Percentiles rank a stretch among this genome's conserved stretches.
These are phyloP conservation scores for Sporisorium exsertum DNA, from an alignment of 1,284 basidiomycete species.

Conservation along the genomic window DNA sequence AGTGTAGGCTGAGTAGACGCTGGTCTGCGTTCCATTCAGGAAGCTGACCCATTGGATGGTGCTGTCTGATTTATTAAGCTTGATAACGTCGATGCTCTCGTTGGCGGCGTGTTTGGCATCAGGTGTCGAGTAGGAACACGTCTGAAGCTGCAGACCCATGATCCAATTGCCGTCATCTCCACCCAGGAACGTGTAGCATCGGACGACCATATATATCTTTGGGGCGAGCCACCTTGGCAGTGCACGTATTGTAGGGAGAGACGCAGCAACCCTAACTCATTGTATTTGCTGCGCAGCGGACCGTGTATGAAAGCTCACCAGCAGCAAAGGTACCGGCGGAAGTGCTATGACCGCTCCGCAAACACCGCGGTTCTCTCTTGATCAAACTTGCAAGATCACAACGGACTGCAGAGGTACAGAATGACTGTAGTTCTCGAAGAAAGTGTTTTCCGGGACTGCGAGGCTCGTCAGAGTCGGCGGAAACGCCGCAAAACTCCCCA, in stretches of 20 bases:
- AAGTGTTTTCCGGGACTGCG: background rate
- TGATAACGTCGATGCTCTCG: constrained; percentile 4
- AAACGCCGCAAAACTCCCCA: background rate
- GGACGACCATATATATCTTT: background rate
- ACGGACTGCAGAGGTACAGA: background rate
- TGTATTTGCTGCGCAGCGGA: background rate
- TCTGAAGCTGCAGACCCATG: constrained; percentile 10
- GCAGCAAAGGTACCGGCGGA: too few species aligned
- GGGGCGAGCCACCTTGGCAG: background rate
- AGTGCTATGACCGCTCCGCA: too few species aligned
- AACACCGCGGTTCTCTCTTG: background rate
- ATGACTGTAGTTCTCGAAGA: background rate
- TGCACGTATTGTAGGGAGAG: background rate
- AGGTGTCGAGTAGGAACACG: constrained; percentile 12
- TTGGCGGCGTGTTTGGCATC: background rate
- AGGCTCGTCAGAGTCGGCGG: background rate
- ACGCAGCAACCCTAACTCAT: background rate
- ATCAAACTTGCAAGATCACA: background rate
- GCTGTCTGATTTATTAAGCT: constrained; percentile 17
- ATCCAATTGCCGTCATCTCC: background rate
- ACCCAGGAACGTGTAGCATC: constrained; percentile 12
- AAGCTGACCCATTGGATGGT: constrained; percentile 14
- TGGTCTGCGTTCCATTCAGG: background rate
- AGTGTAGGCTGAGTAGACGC: constrained; percentile 15
- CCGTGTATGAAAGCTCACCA: too few species aligned